Conservation (phyloP, 2,329 filamentous ascomycete species). For the Xylaria sp. region DNA sequence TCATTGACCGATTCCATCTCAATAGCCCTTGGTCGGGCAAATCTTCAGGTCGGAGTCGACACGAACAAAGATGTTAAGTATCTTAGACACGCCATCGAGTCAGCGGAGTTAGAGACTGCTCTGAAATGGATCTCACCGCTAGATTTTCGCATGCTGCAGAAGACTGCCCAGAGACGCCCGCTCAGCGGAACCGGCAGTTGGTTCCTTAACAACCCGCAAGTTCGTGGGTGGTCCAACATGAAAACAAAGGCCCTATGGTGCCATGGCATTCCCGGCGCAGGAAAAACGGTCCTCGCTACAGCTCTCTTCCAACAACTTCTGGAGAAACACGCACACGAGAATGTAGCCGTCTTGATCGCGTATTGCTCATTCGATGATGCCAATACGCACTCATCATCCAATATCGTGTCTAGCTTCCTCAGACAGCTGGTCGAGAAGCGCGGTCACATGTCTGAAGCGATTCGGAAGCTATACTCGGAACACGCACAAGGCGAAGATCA, state of each 20-base stretch:
- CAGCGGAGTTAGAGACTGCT: not conserved
- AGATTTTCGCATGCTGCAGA: not conserved
- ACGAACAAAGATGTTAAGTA: not conserved
- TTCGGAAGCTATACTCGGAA: not conserved
- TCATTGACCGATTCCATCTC: not conserved
- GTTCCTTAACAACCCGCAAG: not conserved
- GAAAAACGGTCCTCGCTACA: not conserved
- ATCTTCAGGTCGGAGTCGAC: not conserved
- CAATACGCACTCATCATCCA: not conserved
- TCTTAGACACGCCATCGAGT: not conserved
- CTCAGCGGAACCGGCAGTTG: not conserved
- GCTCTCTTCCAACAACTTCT: not conserved
- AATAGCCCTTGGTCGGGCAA: slow-evolving; percentile 1
- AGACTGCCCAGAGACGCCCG: slow-evolving; percentile 2
- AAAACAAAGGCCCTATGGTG: not conserved
- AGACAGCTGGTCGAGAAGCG: not conserved
- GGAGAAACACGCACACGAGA: not conserved
- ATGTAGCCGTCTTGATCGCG: not conserved
- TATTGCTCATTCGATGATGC: not conserved
- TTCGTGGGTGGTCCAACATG: not conserved
- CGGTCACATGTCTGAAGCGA: not conserved
- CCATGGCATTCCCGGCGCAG: not conserved
- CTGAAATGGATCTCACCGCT: slow-evolving; percentile 1
- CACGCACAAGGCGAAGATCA: not conserved
- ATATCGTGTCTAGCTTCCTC: slow-evolving; percentile 2